Conservation (phyloP, 257 asterid species). For the Apocynum venetum region DNA sequence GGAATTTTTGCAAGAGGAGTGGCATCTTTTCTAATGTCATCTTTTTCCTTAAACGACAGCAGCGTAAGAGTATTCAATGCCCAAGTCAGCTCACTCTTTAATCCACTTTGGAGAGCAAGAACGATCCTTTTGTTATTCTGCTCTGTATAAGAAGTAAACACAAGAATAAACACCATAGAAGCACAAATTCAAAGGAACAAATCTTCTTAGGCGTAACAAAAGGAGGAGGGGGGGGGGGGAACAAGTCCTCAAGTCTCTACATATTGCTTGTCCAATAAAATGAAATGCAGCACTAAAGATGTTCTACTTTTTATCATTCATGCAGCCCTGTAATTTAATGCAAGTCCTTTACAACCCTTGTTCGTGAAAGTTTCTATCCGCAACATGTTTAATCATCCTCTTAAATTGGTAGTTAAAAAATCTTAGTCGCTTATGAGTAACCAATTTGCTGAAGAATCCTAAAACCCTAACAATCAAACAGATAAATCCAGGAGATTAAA, state of each 20-base stretch:
- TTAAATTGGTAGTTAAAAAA: not conserved
- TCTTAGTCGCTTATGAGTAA: not conserved
- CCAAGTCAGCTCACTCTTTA: slow-evolving; percentile 97
- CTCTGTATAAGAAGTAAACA: slow-evolving; percentile 42
- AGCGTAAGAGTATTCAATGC: slow-evolving; percentile 87
- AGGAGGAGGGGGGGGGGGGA: no score
- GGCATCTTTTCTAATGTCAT: slow-evolving; percentile 89
- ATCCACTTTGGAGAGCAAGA: slow-evolving; percentile 94
- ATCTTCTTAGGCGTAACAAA: no score
- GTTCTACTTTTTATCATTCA: not conserved
- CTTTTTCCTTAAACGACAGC: slow-evolving; percentile 95
- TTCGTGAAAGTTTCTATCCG: not conserved
- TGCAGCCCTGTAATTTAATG: no score
- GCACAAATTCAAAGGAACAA: not conserved
- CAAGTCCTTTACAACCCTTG: not conserved
- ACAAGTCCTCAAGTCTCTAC: not conserved
- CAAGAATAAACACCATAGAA: slow-evolving; percentile 11
- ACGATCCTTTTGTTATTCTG: slow-evolving; percentile 94
- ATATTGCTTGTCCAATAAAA: not conserved
- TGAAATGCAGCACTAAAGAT: not conserved
- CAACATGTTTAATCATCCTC: not conserved
- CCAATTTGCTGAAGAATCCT: not conserved
- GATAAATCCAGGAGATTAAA: not conserved
- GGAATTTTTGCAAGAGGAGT: slow-evolving; percentile 96
- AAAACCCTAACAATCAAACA: not conserved